Evolutionary conservation across 2,329 filamentous ascomycete genomes (phyloP).

Genomic region (Leptographium wingfieldii): DNA sequence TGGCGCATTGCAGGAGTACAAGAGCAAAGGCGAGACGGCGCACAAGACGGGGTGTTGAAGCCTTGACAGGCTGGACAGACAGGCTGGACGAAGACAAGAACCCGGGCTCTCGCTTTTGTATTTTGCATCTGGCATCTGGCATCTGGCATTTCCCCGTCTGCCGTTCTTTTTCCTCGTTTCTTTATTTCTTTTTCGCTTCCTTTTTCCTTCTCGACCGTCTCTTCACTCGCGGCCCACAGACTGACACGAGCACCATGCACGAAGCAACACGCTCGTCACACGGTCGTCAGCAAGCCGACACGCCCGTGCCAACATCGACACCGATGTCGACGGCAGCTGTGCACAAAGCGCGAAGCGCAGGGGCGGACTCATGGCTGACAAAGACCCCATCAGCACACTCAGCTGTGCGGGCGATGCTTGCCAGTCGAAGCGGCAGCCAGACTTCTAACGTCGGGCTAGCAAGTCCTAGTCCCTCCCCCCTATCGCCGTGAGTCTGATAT

Average conservation of each 20-base stretch:
- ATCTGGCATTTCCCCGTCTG: not conserved
- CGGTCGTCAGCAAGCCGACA: not conserved
- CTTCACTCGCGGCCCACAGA: not conserved
- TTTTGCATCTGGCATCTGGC: too few species aligned
- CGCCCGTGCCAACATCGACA: not conserved
- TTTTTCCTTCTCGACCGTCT: not conserved
- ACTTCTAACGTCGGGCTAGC: not conserved
- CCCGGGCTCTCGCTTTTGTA: too few species aligned
- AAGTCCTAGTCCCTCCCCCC: not conserved
- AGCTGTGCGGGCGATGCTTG: not conserved
- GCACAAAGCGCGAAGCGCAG: not conserved
- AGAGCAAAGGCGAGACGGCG: not conserved
- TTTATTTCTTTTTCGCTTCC: not conserved
- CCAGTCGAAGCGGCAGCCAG: not conserved
- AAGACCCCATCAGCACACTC: not conserved
- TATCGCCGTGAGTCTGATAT: not conserved
- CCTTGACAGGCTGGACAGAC: too few species aligned
- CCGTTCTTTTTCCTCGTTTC: not conserved
- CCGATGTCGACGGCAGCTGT: too few species aligned
- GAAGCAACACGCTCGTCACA: not conserved
- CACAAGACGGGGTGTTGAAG: not conserved
- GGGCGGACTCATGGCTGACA: not conserved
- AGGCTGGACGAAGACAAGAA: too few species aligned
- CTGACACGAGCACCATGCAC: not conserved
- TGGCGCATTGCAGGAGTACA: not conserved